Evolutionary conservation across 164 flowering plant species (phyloP).

Genomic region (Tetrastigma voinierianum): DNA sequence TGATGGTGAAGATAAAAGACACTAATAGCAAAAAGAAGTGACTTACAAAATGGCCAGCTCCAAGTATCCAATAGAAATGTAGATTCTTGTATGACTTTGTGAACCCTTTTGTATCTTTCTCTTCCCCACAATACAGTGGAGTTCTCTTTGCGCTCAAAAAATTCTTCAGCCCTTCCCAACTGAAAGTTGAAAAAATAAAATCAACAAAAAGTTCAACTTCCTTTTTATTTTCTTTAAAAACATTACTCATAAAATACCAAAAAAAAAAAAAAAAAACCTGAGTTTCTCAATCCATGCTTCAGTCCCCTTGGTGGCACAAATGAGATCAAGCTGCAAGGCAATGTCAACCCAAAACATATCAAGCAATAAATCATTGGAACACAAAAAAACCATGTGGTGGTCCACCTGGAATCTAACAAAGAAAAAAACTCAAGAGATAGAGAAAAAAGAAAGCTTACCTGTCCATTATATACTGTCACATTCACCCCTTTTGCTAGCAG

Average conservation of each 20-base stretch:
- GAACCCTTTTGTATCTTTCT: conserved; percentile 48
- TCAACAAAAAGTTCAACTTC: not conserved
- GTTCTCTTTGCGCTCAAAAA: conserved; percentile 41
- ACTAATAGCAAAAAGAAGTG: not conserved
- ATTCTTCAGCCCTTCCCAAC: conserved; percentile 64
- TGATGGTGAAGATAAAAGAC: not conserved
- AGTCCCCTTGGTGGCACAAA: conserved; percentile 82
- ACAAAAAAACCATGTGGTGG: conserved; percentile 4
- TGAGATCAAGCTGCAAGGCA: conserved; percentile 69
- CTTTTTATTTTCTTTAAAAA: no score
- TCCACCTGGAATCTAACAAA: no score
- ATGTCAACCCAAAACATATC: not conserved
- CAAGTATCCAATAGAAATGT: conserved; percentile 77
- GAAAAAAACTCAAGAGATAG: not conserved
- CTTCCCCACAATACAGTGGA: conserved; percentile 46
- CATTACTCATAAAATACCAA: no score
- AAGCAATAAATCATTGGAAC: not conserved
- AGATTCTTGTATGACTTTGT: conserved; percentile 66
- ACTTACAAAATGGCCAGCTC: conserved; percentile 88
- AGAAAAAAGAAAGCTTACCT: conserved; percentile 18
- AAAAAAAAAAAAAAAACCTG: conserved; percentile 42
- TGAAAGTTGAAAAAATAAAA: no score
- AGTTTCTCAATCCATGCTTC: conserved; percentile 91
- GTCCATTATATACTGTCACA: conserved; percentile 85
- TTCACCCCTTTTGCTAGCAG: conserved; percentile 73